Percentiles rank a stretch among this genome's conserved stretches.
Conservation (phyloP, 2,329 filamentous ascomycete species). For the Penicillium sp. region DNA sequence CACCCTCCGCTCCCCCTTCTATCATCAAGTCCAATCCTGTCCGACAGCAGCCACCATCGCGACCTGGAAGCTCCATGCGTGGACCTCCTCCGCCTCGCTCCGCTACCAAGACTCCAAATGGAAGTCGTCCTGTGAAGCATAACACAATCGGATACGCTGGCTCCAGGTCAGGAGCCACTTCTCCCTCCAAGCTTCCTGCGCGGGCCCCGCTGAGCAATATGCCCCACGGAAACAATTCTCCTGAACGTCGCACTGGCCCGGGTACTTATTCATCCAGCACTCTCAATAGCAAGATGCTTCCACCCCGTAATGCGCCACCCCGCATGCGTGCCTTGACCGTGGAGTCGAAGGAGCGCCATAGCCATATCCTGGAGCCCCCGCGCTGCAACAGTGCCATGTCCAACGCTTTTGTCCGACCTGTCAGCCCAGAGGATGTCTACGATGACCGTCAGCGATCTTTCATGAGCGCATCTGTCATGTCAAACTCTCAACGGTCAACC, state of each 20-base stretch:
- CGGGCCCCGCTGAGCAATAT: slow-evolving; percentile 49
- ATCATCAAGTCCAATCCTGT: slow-evolving; percentile 26
- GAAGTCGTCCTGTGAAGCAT: slow-evolving; percentile 40
- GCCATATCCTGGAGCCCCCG: slow-evolving; percentile 40
- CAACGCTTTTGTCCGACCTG: slow-evolving; percentile 56
- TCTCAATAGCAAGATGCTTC: slow-evolving; percentile 51
- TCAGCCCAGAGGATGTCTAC: slow-evolving; percentile 80
- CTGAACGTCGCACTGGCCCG: slow-evolving; percentile 64
- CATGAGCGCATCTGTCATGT: slow-evolving; percentile 43
- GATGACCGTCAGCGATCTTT: slow-evolving; percentile 63
- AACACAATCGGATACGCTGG: slow-evolving; percentile 35
- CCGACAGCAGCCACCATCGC: slow-evolving; percentile 31
- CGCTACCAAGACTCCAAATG: slow-evolving; percentile 50
- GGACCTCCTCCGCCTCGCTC: slow-evolving; percentile 44
- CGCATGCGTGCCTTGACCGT: slow-evolving; percentile 84
- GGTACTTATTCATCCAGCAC: slow-evolving; percentile 44
- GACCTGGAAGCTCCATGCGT: slow-evolving; percentile 37
- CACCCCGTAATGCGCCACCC: slow-evolving; percentile 68
- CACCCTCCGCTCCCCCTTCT: slow-evolving; percentile 40
- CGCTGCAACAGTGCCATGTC: slow-evolving; percentile 55
- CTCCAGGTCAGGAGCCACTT: slow-evolving; percentile 37
- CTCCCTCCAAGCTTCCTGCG: slow-evolving; percentile 51
- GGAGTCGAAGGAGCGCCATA: slow-evolving; percentile 48
- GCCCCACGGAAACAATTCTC: slow-evolving; percentile 68
- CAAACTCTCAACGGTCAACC: slow-evolving; percentile 34